Base-by-base conservation (phyloP, 208 protist species). In the Trypanosomatidae sp. region DNA sequence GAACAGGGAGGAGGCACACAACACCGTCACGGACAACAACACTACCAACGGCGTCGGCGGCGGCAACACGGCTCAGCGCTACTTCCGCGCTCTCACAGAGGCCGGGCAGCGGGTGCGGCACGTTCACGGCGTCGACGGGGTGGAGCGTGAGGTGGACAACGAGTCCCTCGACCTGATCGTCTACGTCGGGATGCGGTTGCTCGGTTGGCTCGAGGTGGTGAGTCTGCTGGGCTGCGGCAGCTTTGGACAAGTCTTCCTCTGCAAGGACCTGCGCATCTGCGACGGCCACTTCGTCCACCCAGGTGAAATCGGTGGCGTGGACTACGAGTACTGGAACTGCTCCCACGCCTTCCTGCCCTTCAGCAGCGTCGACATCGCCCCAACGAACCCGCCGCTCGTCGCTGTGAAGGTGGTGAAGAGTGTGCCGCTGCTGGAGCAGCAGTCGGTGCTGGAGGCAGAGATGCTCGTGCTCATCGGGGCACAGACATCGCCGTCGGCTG, bases 401-500 rank as follows among this genome's bases (percentile, higher is more conserved):
- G 91, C 91, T 47, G 91, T 95, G 33, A 95, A 95, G 76, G 88
- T 95, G 70, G 91, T 92, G 33, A 95, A 93, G 69, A 92, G 87
- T 52, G 79, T 87, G 44, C 86, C 81, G 25, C 58, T 92, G 69
- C 78, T 91, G 53, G 88, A 95, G 74, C 80, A 87, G 60, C 91
- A 95, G 74, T 95, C 91, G 15, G 80, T 91, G 49, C 76, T 91
- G 36, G 91, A 95, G 77, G 88, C 91, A 66, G 88, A 95, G 73
- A 93, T 95, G 86, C 82, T 95, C 19, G 88, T 93, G 8, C 66
- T 91, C n/a, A 86, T 95, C 55, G 88, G 91, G 41, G 82, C 87
- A 33, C 87, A 92, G 77, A 85, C 82, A 10, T 72, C 79, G n/a
- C 43, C 69, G 8, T 17, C 66, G 8, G 33, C 68, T n/a, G n/a